A percentile compares a stretch with the other conserved stretches of the same genome.
phyloP scores from a whole-genome alignment of 768 basidiomycete genomes.

The Rhizopogon vulgaris region DNA sequence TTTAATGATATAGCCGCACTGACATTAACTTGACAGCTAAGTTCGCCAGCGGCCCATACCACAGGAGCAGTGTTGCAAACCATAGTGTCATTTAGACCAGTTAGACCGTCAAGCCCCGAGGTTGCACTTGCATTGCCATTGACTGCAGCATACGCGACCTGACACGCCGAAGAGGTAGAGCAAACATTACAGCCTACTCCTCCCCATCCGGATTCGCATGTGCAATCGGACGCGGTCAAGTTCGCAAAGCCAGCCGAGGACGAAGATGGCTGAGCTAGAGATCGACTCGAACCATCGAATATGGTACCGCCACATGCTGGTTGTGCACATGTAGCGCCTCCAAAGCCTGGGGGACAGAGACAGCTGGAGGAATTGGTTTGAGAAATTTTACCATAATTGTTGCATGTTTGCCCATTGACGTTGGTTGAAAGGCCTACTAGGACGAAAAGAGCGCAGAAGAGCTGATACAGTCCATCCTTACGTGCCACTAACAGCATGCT shows the following conservation, averaged over 20 bases:
- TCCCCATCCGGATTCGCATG: constrained; percentile 69
- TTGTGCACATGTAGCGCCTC: constrained; percentile 60
- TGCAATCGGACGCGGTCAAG: constrained; percentile 59
- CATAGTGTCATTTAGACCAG: constrained; percentile 55
- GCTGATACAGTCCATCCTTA: neutral
- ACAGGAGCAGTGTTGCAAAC: constrained; percentile 64
- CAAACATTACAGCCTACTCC: constrained; percentile 83
- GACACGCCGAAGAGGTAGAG: constrained; percentile 58
- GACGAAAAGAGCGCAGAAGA: constrained; percentile 7
- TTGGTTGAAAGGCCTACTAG: constrained; percentile 7
- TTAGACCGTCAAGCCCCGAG: constrained; percentile 18
- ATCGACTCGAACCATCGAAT: constrained; percentile 61
- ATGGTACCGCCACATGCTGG: constrained; percentile 79
- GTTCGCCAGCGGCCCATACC: constrained; percentile 74
- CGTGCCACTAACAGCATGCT: neutral
- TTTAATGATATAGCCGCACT: constrained; percentile 20
- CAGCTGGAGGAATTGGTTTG: constrained; percentile 33
- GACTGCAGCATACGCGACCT: constrained; percentile 47
- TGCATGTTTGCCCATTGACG: constrained; percentile 20
- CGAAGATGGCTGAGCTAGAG: constrained; percentile 37
- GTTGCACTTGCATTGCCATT: constrained; percentile 28
- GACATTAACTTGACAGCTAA: constrained; percentile 82
- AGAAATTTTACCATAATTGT: constrained; percentile 14
- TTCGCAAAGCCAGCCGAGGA: constrained; percentile 48
- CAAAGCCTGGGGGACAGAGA: constrained; percentile 78